These are phyloP conservation scores for Fragosphaeria purpurea DNA, from an alignment of 2,329 filamentous ascomycete genomes.

Conservation along the genomic window DNA sequence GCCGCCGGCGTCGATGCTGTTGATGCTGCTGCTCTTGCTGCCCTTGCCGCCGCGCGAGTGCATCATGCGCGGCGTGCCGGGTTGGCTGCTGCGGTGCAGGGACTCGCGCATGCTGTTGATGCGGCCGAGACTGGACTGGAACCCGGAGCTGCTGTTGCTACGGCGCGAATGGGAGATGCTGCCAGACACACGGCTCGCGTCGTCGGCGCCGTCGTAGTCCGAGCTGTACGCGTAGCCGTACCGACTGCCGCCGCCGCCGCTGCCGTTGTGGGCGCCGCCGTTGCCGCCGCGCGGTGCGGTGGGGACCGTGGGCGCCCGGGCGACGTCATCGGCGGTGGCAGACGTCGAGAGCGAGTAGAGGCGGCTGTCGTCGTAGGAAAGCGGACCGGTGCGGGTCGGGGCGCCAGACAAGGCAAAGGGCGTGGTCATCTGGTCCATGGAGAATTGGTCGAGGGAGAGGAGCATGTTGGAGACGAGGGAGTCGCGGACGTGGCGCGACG, in stretches of 20 bases:
- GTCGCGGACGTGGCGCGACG: slow-evolving; percentile 66
- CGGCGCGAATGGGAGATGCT: slow-evolving; percentile 49
- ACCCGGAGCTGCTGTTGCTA: slow-evolving; percentile 73
- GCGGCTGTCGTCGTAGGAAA: slow-evolving; percentile 24
- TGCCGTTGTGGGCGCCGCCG: slow-evolving; percentile 10
- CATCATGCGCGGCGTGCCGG: slow-evolving; percentile 32
- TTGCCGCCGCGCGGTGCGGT: slow-evolving; percentile 3
- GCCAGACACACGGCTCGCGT: slow-evolving; percentile 42
- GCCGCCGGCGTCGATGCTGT: slow-evolving; percentile 55
- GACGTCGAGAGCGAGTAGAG: slow-evolving; percentile 19
- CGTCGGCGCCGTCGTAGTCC: slow-evolving; percentile 47
- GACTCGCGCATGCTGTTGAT: slow-evolving; percentile 53
- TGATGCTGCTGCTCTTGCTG: slow-evolving; percentile 61
- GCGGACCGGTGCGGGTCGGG: slow-evolving; percentile 7
- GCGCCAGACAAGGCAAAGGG: slow-evolving; percentile 17
- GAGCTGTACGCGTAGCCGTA: slow-evolving; percentile 52
- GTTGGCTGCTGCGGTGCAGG: slow-evolving; percentile 24
- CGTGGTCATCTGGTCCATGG: slow-evolving; percentile 36
- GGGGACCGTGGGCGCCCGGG: slow-evolving; percentile 4
- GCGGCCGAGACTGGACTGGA: slow-evolving; percentile 47
- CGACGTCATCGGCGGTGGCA: slow-evolving; percentile 15
- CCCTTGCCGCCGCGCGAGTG: slow-evolving; percentile 51
- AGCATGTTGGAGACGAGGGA: slow-evolving; percentile 96
- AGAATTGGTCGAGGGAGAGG: slow-evolving; percentile 79
- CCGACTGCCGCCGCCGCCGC: slow-evolving; percentile 17